Evolutionary conservation across 345 rosid genomes (phyloP), one percentile per base, ranked within the genome.

Genomic region (Gossypioides kirkii): DNA sequence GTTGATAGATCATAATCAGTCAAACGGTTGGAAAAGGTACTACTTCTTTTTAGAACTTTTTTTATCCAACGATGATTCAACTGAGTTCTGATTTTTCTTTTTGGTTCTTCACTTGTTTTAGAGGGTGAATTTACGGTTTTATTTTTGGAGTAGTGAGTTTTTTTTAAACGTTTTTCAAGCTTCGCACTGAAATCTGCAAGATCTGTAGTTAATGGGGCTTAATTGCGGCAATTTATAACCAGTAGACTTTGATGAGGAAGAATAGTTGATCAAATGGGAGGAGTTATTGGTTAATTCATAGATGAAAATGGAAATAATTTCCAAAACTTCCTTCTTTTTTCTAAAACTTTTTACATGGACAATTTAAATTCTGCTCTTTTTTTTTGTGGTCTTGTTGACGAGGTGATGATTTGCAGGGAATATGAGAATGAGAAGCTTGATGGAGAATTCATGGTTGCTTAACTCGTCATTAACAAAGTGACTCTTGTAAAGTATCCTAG

Each of bases 351-450:
- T 61, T 61, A 2, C 45, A 7, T 32, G 43, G 22, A 8, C 8
- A 8, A 16, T 32, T 36, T 23, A 4, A 4, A 69, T 8, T 26
- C 16, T 13, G 42, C 71, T 22, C 0, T 23, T 12, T 43, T 49
- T 6, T 32, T 2, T 12, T 42, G 13, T 32, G 38, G 38, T 61
- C 47, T 13, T 38, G 12, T 43, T 77, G 74, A 41, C 56, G 38
- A 55, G 42, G 45, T 61, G 47, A 38, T 72, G 43, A 43, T 42
- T 66, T 73, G 69, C 68, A 45, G 74, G 65, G 28, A 36, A 65
- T 73, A 59, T 54, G 25, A 46, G 67, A 20, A 52, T 70, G 75
- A 20, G 47, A 75, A 36, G 32, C 59, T 73, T 55, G 47, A n/a
- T 60, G 42, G 67, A 43, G 55, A 64, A 63, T 65, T 20, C 60